Evolutionary conservation across 306 rosid species (phyloP).

Genomic region (Cucumis melo): DNA sequence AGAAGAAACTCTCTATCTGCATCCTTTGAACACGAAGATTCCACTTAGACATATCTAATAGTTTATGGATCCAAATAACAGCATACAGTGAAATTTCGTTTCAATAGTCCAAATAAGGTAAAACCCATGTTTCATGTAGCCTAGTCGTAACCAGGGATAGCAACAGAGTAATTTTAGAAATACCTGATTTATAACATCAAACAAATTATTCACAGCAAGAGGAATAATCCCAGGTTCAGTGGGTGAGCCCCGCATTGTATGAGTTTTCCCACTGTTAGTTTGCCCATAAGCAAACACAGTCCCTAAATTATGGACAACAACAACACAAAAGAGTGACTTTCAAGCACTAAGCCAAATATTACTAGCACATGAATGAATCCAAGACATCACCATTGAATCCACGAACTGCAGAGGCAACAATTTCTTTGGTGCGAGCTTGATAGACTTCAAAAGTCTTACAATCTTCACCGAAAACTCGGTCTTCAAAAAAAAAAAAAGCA

Average conservation of each 20-base stretch:
- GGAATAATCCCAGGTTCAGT: conserved; percentile 85
- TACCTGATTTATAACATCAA: conserved; percentile 54
- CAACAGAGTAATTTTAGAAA: not conserved
- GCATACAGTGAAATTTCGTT: not conserved
- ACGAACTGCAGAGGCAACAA: conserved; percentile 68
- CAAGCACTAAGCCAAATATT: not conserved
- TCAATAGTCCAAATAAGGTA: not conserved
- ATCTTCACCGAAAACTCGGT: conserved; percentile 46
- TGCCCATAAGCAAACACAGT: conserved; percentile 96
- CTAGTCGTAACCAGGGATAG: not conserved
- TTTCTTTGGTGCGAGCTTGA: conserved; percentile 56
- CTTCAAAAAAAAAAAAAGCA: conserved; percentile 13
- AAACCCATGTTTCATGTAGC: not conserved
- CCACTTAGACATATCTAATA: not conserved
- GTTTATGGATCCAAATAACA: not conserved
- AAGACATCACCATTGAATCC: conserved; percentile 62
- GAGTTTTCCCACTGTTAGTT: conserved; percentile 91
- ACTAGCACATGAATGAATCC: not conserved
- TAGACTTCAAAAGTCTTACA: conserved; percentile 47
- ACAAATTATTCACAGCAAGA: conserved; percentile 60
- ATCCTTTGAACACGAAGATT: conserved; percentile 29
- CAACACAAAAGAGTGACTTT: not conserved
- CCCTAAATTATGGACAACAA: conserved; percentile 23
- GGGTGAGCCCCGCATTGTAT: conserved; percentile 76
- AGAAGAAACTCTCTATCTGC: conserved; percentile 79